phyloP scores from a whole-genome alignment of 1,139 yeast genomes.

The Pichia sp. region DNA sequence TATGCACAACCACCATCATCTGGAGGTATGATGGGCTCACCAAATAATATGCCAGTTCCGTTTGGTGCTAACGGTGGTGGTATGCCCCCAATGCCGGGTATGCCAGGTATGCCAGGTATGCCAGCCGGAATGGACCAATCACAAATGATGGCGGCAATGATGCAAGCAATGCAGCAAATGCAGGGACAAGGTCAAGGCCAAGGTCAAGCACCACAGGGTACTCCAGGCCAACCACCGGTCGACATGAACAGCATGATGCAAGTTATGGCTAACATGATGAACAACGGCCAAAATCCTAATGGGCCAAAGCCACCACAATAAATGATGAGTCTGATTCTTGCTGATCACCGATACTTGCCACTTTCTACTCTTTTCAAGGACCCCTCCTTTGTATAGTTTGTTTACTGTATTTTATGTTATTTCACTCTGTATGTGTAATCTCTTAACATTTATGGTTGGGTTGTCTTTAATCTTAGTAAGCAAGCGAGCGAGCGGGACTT shows the following conservation, averaged over 20 bases:
- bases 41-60: not conserved
- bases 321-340: too few species aligned
- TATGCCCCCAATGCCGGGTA: not conserved
- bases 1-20: constrained; percentile 1
- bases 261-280: constrained; percentile 29
- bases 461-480: too few species aligned
- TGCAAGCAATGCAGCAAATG: constrained; percentile 26
- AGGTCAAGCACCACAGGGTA: constrained; percentile 1
- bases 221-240: constrained; percentile 17
- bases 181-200: constrained; percentile 15
- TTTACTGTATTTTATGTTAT: too few species aligned
- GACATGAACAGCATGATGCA: constrained; percentile 29
- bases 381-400: too few species aligned
- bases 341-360: too few species aligned
- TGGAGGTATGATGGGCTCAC: constrained; percentile 5
- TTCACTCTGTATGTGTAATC: too few species aligned
- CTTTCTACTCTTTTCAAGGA: too few species aligned
- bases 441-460: too few species aligned
- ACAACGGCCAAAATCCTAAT: constrained; percentile 23
- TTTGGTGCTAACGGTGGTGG: constrained; percentile 1
- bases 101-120: not conserved
- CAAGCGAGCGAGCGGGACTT: too few species aligned
- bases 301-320: constrained; percentile 15
- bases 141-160: constrained; percentile 26
- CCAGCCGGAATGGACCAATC: constrained; percentile 18